Conservation (phyloP, 2,329 filamentous ascomycete genomes). For the Gnomoniopsis smithogilvyi region DNA sequence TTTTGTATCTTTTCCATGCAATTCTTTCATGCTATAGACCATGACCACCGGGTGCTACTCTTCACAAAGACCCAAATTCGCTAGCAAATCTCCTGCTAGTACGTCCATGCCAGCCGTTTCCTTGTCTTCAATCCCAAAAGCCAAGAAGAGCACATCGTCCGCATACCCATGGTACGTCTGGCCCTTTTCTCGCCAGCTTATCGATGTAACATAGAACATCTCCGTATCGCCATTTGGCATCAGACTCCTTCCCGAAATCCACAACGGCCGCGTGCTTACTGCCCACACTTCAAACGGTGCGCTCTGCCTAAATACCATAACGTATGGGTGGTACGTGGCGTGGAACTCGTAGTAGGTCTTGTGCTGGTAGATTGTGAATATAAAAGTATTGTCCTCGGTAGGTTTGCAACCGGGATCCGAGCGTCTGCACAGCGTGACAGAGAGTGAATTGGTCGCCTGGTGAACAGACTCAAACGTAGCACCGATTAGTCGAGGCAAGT, state of each 20-base stretch:
- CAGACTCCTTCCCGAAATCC: conserved; percentile 47
- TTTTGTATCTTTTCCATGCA: not conserved
- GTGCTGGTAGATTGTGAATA: conserved; percentile 53
- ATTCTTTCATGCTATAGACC: not conserved
- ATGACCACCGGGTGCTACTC: not conserved
- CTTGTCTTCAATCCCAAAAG: conserved; percentile 55
- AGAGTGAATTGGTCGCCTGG: conserved; percentile 57
- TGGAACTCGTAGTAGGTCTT: conserved; percentile 49
- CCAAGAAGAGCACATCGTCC: conserved; percentile 53
- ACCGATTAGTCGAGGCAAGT: conserved; percentile 36
- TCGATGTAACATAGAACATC: conserved; percentile 57
- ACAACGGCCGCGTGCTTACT: conserved; percentile 48
- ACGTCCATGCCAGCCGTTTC: conserved; percentile 49
- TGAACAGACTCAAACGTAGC: conserved; percentile 46
- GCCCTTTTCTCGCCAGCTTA: conserved; percentile 49
- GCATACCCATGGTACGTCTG: conserved; percentile 52
- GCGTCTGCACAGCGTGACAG: conserved; percentile 51
- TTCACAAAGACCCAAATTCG: conserved; percentile 35
- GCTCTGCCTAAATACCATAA: conserved; percentile 45
- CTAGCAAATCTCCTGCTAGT: conserved; percentile 44
- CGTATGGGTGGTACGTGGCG: conserved; percentile 53
- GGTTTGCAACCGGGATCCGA: conserved; percentile 40
- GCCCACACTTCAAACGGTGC: conserved; percentile 49
- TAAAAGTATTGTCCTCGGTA: conserved; percentile 47
- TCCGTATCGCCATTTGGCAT: conserved; percentile 32